Evolutionary conservation across 768 basidiomycete species (phyloP), one percentile per base, ranked within the genome.

Genomic region (Kwoniella bestiolae): DNA sequence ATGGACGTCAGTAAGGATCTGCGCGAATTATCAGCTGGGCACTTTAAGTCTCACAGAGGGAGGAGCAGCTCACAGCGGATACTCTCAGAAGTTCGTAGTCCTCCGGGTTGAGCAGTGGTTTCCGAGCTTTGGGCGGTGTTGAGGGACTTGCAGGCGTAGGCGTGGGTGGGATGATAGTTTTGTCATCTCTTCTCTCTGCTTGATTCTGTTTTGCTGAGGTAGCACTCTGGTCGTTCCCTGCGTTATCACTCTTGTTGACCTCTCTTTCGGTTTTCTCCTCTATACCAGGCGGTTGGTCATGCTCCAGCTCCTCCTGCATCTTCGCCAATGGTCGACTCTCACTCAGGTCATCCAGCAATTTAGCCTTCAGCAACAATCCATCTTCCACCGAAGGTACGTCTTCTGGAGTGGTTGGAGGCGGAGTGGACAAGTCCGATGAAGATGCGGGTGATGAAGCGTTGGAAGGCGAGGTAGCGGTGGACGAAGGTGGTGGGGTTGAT

Each of bases 1-100:
- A 72, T 97, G 94, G 1, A 97, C 87, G 62, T 89, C 86, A 41
- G 87, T 85, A 47, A 97, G 82, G n/a, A 98, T 84, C 93, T 96
- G 73, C 5, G 51, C 21, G 23, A 32, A 31, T 41, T 8, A 47
- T 56, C 50, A 52, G 50, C 60, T 65, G 12, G 34, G 14, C 1
- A 52, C 26, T 32, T 12, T 12, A 3, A n/a, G 26, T 50, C 7
- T 12, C 16, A 3, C 56, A n/a, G 21, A 32, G 44, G 34, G n/a
- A 41, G 16, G 45, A 44, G 38, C 31, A 35, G 69, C 86, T 59
- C 72, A 93, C 94, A 82, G 85, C 86, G 64, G 86, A 85, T n/a
- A 99, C 84, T 46, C 95, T 84, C 9, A 83, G 82, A 47, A 99
- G 84, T 82, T 99, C 95, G 26, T 79, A 76, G 77, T 98, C 95